Percentiles rank a stretch among this genome's conserved stretches.
Conservation (phyloP, 306 rosid genomes). For the Dalbergia cultrata region DNA sequence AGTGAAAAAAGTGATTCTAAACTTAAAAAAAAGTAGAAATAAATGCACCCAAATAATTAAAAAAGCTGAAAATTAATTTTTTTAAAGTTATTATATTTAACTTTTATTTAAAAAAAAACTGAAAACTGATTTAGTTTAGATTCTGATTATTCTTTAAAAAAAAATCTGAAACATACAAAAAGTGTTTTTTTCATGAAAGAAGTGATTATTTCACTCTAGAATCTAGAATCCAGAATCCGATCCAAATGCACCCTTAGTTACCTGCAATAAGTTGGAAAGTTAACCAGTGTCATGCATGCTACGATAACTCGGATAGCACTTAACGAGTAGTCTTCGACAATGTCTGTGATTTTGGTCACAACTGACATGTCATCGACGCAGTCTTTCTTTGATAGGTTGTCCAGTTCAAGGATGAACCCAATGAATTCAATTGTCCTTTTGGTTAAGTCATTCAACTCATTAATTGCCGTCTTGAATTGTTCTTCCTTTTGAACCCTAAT, state of each 20-base stretch:
- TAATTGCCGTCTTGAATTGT: not conserved
- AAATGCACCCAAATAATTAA: too few relatives aligned
- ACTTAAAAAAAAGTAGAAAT: too few relatives aligned
- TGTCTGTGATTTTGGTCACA: not conserved
- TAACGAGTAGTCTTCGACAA: not conserved
- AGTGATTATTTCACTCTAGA: too few relatives aligned
- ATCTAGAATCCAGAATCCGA: too few relatives aligned
- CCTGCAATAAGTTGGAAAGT: not conserved
- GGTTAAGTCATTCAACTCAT: not conserved
- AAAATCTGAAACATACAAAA: too few relatives aligned
- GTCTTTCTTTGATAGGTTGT: not conserved
- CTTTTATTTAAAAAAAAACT: too few relatives aligned
- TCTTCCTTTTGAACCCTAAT: not conserved
- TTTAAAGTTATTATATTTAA: too few relatives aligned
- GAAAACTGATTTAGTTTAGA: too few relatives aligned
- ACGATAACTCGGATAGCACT: not conserved
- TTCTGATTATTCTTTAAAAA: too few relatives aligned
- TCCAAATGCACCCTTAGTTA: not conserved
- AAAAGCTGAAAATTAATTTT: too few relatives aligned
- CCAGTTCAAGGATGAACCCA: not conserved
- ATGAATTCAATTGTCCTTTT: not conserved
- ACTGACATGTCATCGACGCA: not conserved
- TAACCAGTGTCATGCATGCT: not conserved
- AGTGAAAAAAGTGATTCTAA: too few relatives aligned
- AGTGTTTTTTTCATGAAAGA: too few relatives aligned